Percentiles rank a stretch among this genome's conserved stretches.
Conservation (phyloP, 2,329 filamentous ascomycete species). For the Fusarium sambucinum region DNA sequence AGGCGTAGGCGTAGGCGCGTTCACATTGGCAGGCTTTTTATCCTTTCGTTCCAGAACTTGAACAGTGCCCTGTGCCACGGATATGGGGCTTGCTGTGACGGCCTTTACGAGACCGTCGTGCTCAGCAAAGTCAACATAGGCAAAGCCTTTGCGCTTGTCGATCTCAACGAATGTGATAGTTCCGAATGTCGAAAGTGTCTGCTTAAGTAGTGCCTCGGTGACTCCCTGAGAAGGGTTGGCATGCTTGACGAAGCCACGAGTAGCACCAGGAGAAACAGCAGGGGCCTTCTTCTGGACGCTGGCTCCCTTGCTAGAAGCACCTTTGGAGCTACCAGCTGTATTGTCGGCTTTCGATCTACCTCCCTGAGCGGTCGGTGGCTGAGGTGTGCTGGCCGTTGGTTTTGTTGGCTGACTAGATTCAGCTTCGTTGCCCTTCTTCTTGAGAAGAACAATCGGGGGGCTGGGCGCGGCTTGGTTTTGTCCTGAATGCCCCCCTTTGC, state of each 20-base stretch:
- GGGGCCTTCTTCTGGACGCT: conserved; percentile 53
- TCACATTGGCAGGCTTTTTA: conserved; percentile 54
- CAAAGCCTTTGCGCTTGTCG: conserved; percentile 94
- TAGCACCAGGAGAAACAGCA: conserved; percentile 58
- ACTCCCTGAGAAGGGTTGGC: conserved; percentile 92
- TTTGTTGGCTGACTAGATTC: conserved; percentile 41
- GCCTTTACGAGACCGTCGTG: conserved; percentile 80
- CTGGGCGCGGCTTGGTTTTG: conserved; percentile 44
- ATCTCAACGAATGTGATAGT: conserved; percentile 85
- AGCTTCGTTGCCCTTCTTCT: conserved; percentile 52
- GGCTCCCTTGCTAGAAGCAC: conserved; percentile 42
- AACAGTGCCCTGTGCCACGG: conserved; percentile 86
- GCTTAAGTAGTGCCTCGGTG: conserved; percentile 82
- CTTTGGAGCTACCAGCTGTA: conserved; percentile 36
- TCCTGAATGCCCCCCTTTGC: conserved; percentile 35
- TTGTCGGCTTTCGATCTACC: conserved; percentile 44
- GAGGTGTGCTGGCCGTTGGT: conserved; percentile 46
- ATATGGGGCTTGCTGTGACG: conserved; percentile 82
- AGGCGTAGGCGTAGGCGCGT: conserved; percentile 26
- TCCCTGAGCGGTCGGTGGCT: conserved; percentile 49
- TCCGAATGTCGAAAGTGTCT: conserved; percentile 80
- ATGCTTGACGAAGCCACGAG: conserved; percentile 82
- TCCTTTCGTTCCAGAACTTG: conserved; percentile 88
- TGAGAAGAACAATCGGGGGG: conserved; percentile 58
- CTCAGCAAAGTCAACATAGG: conserved; percentile 89